These are phyloP conservation scores for Ananas comosus DNA, from an alignment of 176 grass and related monocot species.

Conservation along the genomic window DNA sequence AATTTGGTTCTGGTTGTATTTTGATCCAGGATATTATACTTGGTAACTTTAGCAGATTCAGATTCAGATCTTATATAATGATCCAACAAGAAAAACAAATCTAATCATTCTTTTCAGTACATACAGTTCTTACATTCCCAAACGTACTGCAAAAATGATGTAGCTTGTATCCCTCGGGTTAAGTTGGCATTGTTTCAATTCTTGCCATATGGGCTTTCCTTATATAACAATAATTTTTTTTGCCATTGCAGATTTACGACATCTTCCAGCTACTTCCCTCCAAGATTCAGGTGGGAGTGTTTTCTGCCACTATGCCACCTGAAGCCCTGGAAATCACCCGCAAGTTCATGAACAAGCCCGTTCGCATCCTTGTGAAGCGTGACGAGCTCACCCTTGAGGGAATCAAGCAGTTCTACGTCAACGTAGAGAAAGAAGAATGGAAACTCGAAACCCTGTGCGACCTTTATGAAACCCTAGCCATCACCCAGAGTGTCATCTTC, in stretches of 20 bases:
- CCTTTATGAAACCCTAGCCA: conserved; percentile 79
- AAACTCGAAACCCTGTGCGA: conserved; percentile 91
- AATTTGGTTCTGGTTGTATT: no score
- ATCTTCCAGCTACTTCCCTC: conserved; percentile 82
- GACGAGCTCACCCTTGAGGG: conserved; percentile 92
- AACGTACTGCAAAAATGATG: no score
- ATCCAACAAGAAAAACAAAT: no score
- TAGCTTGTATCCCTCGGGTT: no score
- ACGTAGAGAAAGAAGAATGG: conserved; percentile 90
- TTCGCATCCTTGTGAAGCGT: conserved; percentile 93
- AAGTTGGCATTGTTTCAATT: no score
- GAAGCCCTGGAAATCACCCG: conserved; percentile 87
- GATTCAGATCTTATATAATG: no score
- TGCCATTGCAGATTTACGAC: conserved; percentile 67
- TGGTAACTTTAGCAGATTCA: no score
- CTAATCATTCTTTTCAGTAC: no score
- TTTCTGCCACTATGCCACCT: conserved; percentile 88
- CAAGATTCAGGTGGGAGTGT: conserved; percentile 84
- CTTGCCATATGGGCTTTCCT: not conserved
- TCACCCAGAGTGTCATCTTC: conserved; percentile 89
- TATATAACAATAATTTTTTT: not conserved
- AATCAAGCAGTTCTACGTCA: conserved; percentile 94
- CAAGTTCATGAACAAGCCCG: conserved; percentile 93
- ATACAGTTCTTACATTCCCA: no score
- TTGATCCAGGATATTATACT: no score